These are phyloP conservation scores for Fraxinus velutina DNA, from an alignment of 305 asterid genomes.

Conservation along the genomic window DNA sequence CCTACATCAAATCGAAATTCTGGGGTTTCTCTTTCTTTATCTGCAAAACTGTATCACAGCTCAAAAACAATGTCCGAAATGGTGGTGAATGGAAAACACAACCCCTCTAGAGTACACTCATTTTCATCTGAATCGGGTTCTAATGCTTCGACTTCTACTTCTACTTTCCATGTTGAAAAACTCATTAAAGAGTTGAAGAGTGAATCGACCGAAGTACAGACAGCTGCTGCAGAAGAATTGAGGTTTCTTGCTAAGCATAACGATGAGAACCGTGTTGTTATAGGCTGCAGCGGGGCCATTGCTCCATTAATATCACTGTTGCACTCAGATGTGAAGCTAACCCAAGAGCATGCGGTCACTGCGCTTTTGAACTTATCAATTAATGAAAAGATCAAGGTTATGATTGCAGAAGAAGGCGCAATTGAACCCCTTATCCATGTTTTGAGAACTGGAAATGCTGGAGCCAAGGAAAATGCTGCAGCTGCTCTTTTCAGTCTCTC, in stretches of 20 bases:
- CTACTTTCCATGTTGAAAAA: constrained; percentile 52
- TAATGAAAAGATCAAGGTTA: constrained; percentile 52
- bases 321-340: constrained; percentile 46
- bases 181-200: constrained; percentile 56
- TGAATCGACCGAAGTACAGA: constrained; percentile 51
- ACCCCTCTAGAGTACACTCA: constrained; percentile 40
- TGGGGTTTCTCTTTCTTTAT: constrained; percentile 33
- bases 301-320: constrained; percentile 62
- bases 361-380: constrained; percentile 82
- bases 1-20: constrained; percentile 22
- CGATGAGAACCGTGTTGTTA: constrained; percentile 65
- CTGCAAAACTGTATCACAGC: constrained; percentile 41
- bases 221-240: constrained; percentile 67
- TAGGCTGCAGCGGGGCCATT: constrained; percentile 75
- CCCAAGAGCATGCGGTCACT: constrained; percentile 89
- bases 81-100: constrained; percentile 42
- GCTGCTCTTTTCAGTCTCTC: constrained; percentile 91
- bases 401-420: constrained; percentile 71
- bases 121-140: constrained; percentile 41
- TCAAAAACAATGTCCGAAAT: constrained; percentile 43
- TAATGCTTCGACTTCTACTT: constrained; percentile 29
- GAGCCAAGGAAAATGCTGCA: constrained; percentile 88
- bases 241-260: constrained; percentile 72
- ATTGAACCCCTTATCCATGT: constrained; percentile 79
- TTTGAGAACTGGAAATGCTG: constrained; percentile 61